Conservation (phyloP, 1,139 yeast species). For the Yamadazyma atmosphaerica region DNA sequence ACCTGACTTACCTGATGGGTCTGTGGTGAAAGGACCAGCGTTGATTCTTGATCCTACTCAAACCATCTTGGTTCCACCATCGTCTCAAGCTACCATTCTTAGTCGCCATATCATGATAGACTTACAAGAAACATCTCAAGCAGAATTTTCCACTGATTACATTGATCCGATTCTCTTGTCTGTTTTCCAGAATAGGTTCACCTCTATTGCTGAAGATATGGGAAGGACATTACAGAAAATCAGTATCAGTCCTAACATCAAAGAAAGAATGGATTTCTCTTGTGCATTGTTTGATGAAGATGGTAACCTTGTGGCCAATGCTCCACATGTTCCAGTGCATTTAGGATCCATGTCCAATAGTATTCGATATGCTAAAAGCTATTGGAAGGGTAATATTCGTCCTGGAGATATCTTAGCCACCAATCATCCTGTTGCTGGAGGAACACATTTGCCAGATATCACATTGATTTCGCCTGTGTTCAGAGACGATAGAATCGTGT, state of each 20-base stretch:
- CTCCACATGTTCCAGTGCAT: constrained; percentile 86
- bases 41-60: constrained; percentile 84
- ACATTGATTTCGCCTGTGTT: constrained; percentile 70
- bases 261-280: constrained; percentile 78
- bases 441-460: constrained; percentile 80
- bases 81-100: constrained; percentile 60
- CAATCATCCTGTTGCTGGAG: constrained; percentile 78
- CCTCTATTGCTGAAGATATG: constrained; percentile 90
- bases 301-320: constrained; percentile 80
- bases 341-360: constrained; percentile 85
- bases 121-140: constrained; percentile 28
- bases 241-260: constrained; percentile 76
- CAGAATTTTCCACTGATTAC: constrained; percentile 22
- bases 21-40: constrained; percentile 69
- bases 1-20: constrained; percentile 54
- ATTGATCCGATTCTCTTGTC: constrained; percentile 73
- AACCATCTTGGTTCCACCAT: constrained; percentile 78
- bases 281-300: constrained; percentile 76
- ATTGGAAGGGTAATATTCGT: constrained; percentile 59
- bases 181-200: constrained; percentile 77
- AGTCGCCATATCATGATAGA: constrained; percentile 48
- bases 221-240: constrained; percentile 78
- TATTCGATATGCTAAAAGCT: constrained; percentile 59
- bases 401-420: constrained; percentile 76
- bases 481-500: constrained; percentile 29